Evolutionary conservation across 2,329 filamentous ascomycete species (phyloP).

Genomic region (Aureobasidium sp.): DNA sequence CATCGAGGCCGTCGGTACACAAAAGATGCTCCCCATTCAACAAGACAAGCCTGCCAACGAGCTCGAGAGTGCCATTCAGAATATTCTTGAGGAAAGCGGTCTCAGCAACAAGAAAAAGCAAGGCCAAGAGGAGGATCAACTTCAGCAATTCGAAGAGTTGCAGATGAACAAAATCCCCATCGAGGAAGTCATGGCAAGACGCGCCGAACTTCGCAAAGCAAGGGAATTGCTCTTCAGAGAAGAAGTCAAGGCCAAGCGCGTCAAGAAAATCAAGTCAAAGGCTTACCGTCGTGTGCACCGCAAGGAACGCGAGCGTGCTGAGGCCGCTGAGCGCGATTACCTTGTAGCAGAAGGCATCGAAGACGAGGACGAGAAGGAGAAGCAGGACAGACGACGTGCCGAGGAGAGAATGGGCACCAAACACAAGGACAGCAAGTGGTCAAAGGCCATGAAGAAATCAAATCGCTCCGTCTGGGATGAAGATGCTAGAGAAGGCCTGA

Average conservation of each 20-base stretch:
- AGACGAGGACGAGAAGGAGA: conserved; percentile 58
- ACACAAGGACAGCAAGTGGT: conserved; percentile 87
- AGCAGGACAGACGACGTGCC: conserved; percentile 66
- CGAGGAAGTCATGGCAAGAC: conserved; percentile 64
- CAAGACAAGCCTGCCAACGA: conserved; percentile 63
- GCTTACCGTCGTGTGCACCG: conserved; percentile 87
- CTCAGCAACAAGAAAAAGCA: conserved; percentile 54
- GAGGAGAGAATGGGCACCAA: conserved; percentile 78
- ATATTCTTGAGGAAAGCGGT: conserved; percentile 84
- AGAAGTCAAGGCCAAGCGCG: conserved; percentile 78
- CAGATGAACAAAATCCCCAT: conserved; percentile 66
- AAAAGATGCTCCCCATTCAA: conserved; percentile 54
- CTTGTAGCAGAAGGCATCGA: conserved; percentile 53
- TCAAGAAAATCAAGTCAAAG: conserved; percentile 99
- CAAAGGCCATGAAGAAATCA: conserved; percentile 71
- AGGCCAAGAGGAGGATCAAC: conserved; percentile 49
- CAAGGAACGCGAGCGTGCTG: conserved; percentile 60
- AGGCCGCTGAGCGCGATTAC: conserved; percentile 48
- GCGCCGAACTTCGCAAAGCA: conserved; percentile 68
- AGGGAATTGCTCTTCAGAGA: conserved; percentile 84
- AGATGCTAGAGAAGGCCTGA: conserved; percentile 68
- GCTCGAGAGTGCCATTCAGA: conserved; percentile 77
- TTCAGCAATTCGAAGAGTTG: conserved; percentile 62
- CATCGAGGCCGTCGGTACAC: conserved; percentile 52
- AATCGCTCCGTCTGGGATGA: conserved; percentile 85